Evolutionary conservation across 371 early-diverging fungal genomes (phyloP).

Genomic region (Mucor racemosus): DNA sequence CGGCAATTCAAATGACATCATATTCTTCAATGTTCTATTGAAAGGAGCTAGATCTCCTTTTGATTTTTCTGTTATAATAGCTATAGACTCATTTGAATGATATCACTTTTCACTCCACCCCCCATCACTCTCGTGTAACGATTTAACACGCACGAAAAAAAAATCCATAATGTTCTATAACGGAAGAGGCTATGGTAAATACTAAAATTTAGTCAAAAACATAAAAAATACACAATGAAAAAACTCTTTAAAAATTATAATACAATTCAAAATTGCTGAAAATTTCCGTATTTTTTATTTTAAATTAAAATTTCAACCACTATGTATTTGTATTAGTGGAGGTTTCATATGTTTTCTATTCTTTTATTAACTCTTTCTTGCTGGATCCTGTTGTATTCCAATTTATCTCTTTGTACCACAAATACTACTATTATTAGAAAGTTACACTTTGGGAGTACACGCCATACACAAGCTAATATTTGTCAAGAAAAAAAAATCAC

Average conservation of each 20-base stretch:
- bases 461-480: conserved; percentile 4
- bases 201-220: background rate
- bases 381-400: background rate
- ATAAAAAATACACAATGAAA: background rate
- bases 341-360: background rate
- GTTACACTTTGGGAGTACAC: conserved; percentile 3
- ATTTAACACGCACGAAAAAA: background rate
- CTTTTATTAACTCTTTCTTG: background rate
- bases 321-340: background rate
- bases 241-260: background rate
- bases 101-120: background rate
- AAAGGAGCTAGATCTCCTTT: conserved; percentile 4
- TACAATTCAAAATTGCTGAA: background rate
- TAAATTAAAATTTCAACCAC: background rate
- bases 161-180: background rate
- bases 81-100: background rate
- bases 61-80: background rate
- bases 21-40: conserved; percentile 1
- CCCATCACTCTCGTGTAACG: background rate
- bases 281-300: background rate
- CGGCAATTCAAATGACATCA: conserved; percentile 2
- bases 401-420: background rate
- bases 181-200: background rate
- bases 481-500: background rate
- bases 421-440: background rate